Evolutionary conservation across 768 basidiomycete species (phyloP).

Genomic region (Chiua virens): DNA sequence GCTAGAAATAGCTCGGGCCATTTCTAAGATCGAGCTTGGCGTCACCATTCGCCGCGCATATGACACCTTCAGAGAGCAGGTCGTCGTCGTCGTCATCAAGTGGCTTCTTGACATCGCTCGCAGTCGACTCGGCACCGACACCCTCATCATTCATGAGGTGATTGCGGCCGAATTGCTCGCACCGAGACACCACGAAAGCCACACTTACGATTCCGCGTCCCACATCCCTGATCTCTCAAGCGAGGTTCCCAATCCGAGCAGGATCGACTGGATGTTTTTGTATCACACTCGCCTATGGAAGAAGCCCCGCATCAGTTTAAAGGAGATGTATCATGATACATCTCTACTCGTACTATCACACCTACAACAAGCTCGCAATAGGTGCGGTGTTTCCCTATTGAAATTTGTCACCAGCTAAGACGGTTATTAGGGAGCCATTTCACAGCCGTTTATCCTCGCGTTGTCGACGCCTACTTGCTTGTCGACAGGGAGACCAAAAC

Average conservation of each 20-base stretch:
- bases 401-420: conserved; percentile 5
- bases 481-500: conserved; percentile 94
- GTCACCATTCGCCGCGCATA: conserved; percentile 86
- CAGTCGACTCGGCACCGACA: conserved; percentile 65
- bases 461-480: conserved; percentile 90
- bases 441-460: conserved; percentile 77
- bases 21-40: conserved; percentile 87
- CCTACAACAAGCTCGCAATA: conserved; percentile 73
- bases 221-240: conserved; percentile 38
- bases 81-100: conserved; percentile 80
- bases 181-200: conserved; percentile 54
- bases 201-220: conserved; percentile 40
- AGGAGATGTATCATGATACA: conserved; percentile 83
- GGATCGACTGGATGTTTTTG: conserved; percentile 74
- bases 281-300: conserved; percentile 89
- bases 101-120: conserved; percentile 83
- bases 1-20: conserved; percentile 74
- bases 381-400: conserved; percentile 48
- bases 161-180: conserved; percentile 69
- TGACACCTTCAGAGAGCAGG: conserved; percentile 87
- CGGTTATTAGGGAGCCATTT: conserved; percentile 68
- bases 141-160: conserved; percentile 66
- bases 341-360: conserved; percentile 69
- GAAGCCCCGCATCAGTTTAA: conserved; percentile 72
- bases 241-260: conserved; percentile 49